phyloP scores from a whole-genome alignment of 1,284 basidiomycete genomes.

The Cutaneotrichosporon sp. region DNA sequence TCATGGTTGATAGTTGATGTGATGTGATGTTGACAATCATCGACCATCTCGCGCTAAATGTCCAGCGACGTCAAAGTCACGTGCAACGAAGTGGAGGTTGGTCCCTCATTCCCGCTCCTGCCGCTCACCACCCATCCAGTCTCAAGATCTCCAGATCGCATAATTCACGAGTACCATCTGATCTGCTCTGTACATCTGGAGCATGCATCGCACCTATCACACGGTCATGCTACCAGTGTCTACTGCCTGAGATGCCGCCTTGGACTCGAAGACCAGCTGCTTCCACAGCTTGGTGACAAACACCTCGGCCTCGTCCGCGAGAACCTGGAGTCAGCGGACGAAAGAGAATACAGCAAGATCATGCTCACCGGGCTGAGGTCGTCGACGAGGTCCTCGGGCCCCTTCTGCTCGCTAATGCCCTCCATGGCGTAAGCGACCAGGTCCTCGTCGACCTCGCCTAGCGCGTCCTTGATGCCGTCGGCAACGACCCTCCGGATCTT shows the following conservation, averaged over 20 bases:
- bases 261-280: constrained; percentile 75
- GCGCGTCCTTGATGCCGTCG: constrained; percentile 73
- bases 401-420: constrained; percentile 80
- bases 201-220: constrained; percentile 2
- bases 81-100: constrained; percentile 2
- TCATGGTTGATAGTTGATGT: neutral
- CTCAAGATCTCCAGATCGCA: no score
- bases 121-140: no score
- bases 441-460: constrained; percentile 74
- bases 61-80: neutral
- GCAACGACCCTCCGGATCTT: constrained; percentile 79
- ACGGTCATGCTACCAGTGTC: constrained; percentile 16
- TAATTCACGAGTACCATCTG: no score
- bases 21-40: neutral
- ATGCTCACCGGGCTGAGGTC: constrained; percentile 76
- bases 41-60: neutral
- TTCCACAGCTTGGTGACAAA: constrained; percentile 77
- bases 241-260: constrained; percentile 10
- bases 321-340: constrained; percentile 62
- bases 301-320: constrained; percentile 81
- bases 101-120: no score
- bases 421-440: constrained; percentile 86
- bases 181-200: neutral
- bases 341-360: no score
- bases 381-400: constrained; percentile 75